Evolutionary conservation across 2,329 filamentous ascomycete species (phyloP).

Genomic region (Lasiodiplodia gonubiensis): DNA sequence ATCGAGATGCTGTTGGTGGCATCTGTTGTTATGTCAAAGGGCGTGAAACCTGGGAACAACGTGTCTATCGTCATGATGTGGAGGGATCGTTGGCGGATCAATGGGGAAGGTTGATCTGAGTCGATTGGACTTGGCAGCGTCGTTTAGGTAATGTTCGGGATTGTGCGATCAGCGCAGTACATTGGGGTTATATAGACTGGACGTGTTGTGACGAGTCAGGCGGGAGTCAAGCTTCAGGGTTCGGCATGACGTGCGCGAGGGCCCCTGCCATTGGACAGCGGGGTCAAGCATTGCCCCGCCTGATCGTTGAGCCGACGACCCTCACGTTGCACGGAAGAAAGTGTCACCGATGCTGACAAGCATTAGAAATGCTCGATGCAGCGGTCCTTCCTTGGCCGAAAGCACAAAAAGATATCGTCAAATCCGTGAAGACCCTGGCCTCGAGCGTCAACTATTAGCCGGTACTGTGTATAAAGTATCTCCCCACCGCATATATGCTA

Average conservation of each 20-base stretch:
- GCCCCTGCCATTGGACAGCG: not conserved
- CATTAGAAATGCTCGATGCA: not conserved
- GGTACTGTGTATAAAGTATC: not conserved
- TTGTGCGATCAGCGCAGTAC: not conserved
- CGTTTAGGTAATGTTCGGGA: not conserved
- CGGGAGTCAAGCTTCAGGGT: not conserved
- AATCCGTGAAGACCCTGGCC: not conserved
- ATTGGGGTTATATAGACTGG: not conserved
- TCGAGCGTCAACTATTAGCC: conserved; percentile 5
- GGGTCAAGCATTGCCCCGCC: conserved; percentile 1
- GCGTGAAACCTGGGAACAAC: conserved; percentile 22
- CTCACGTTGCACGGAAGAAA: not conserved
- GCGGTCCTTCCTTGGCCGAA: not conserved
- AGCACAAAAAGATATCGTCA: not conserved
- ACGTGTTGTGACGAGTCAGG: not conserved
- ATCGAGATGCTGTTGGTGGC: conserved; percentile 47
- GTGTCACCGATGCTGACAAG: not conserved
- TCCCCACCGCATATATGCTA: not conserved
- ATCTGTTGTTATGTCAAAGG: conserved; percentile 20
- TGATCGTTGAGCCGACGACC: conserved; percentile 5
- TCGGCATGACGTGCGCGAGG: conserved; percentile 5
- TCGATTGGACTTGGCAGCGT: not conserved
- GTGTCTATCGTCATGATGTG: not conserved
- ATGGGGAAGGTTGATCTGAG: conserved; percentile 13
- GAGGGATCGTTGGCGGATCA: not conserved